Evolutionary conservation across 306 rosid species (phyloP), one percentile per base, ranked within the genome.

Genomic region (Vachellia pachyceras): DNA sequence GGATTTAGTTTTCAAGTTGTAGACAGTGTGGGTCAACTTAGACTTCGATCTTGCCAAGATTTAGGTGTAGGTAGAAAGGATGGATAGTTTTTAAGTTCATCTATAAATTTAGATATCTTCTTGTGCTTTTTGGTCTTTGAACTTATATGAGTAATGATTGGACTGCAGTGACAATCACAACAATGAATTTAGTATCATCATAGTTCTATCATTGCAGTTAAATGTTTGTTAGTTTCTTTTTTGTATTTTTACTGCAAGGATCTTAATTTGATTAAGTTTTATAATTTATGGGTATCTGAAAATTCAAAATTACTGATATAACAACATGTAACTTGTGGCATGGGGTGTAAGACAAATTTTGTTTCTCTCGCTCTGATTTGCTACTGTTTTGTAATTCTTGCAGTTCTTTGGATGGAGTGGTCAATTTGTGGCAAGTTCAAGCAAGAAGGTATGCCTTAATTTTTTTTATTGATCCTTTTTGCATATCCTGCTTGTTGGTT

Each of bases 341-440:
- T 33, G 61, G 61, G 0, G 11, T 46, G 17, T 72, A n/a, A 15
- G 9, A 22, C 17, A 23, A 10, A 50, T 60, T n/a, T 73, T 55
- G 47, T 75, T 73, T 40, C 76, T 29, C 25, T 54, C 11, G 72
- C 25, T 78, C 73, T 85, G 81, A 83, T 76, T 60, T 77, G 71
- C 33, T 75, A 20, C 33, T 69, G 58, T 77, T 84, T 79, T 77
- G 57, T 63, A 82, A 87, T 86, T 64, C 47, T 83, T 87, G 77
- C 93, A 94, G 97, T 81, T 91, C 97, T 37, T 85, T 94, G 89
- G 98, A 94, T 86, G 94, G 97, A 77, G 69, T 89, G 39, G 87
- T 94, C 88, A 87, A 87, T 84, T 82, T 94, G 81, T 94, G 98
- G 96, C 88, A 92, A 84, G 85, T 90, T 85, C 88, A 85, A 12